Evolutionary conservation across 768 basidiomycete species (phyloP), one percentile per base, ranked within the genome.

Genomic region (Agaricus sinodeliciosus): DNA sequence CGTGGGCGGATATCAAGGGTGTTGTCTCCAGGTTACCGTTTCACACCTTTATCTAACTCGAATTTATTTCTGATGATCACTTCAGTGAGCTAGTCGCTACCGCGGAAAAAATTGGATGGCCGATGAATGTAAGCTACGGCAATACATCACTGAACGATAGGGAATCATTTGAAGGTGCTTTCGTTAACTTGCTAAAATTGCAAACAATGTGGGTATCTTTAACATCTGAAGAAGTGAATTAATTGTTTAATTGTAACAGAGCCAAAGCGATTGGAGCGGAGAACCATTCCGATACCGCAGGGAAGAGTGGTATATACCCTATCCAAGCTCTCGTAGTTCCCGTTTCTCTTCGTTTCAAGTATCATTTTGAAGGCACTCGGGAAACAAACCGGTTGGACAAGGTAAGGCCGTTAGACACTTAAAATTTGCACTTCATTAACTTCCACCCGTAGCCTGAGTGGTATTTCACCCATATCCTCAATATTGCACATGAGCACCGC

Each of bases 361-460:
- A 87, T 64, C 96, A 99, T 63, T 98, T 98, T 57, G 93, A 97
- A 53, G 83, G 89, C 0, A 74, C 80, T 15, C 76, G 92, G 34
- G 80, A 83, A 58, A 99, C 96, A 0, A 99, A 97, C 66, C 77
- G 90, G 48, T 66, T 93, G 9, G 95, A 98, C 70, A 98, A 97
- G 81, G 94, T 89, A 48, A 47, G 53, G 44, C 39, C 27, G 13
- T n/a, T 16, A 8, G n/a, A 6, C 25, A 18, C 9, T 25, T 3
- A 16, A 31, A 16, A 25, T 31, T n/a, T 25, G 13, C 37, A 16
- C 49, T 48, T 36, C 22, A 9, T 35, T 49, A 31, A 43, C 39
- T 25, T 35, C 51, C 48, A 37, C 37, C 49, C 34, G 19, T 62
- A 95, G 92, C 95, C 96, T 1, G 96, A 98, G 66, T 98, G 94